Percentiles rank a stretch among this genome's conserved stretches.
Evolutionary conservation across 257 asterid genomes (phyloP).

Genomic region (Solanum sitiens): DNA sequence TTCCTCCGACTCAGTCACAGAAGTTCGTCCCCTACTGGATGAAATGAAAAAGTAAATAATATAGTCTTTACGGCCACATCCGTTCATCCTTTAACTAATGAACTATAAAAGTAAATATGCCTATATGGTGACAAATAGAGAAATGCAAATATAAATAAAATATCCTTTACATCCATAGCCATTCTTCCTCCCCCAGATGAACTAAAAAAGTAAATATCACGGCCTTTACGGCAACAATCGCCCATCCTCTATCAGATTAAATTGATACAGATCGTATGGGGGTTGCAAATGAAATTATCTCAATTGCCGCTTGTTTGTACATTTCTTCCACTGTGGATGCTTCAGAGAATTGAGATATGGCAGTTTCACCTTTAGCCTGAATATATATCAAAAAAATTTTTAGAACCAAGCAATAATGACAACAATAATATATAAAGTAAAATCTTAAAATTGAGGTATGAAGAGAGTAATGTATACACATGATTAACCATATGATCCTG

Average conservation of each 20-base stretch:
- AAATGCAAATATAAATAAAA: background rate
- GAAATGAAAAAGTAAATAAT: background rate
- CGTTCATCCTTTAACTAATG: background rate
- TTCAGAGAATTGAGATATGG: conserved; percentile 18
- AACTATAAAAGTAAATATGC: background rate
- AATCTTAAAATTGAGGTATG: background rate
- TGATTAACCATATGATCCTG: background rate
- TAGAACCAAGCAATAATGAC: background rate
- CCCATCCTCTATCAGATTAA: background rate
- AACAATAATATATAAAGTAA: background rate
- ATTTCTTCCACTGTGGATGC: conserved; percentile 49
- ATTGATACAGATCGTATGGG: background rate
- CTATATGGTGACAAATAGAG: background rate
- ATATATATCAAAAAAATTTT: background rate
- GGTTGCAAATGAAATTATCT: conserved; percentile 42
- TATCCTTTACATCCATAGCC: background rate
- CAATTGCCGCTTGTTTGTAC: conserved; percentile 59
- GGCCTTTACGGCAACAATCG: background rate
- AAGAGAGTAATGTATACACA: background rate
- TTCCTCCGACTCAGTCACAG: background rate
- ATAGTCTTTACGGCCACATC: background rate
- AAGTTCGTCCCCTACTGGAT: background rate
- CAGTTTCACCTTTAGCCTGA: conserved; percentile 30
- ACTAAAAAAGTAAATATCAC: background rate
- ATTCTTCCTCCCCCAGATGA: background rate